These are phyloP conservation scores for Ceratobasidium sp. DNA, from an alignment of 1,284 basidiomycete genomes.

Conservation along the genomic window DNA sequence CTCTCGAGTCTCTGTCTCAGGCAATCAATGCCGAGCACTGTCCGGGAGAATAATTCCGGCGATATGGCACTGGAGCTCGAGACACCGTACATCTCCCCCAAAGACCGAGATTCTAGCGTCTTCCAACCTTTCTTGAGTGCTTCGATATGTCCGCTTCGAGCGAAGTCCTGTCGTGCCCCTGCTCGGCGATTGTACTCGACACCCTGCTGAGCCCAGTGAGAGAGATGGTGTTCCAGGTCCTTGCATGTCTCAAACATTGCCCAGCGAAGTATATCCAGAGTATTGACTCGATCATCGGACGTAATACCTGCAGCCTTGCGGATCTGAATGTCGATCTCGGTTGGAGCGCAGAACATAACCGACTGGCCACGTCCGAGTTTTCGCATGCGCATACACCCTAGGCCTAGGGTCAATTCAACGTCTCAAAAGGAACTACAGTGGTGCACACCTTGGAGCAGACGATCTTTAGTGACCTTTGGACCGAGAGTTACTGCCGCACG, in stretches of 20 bases:
- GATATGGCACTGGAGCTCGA: too few species aligned
- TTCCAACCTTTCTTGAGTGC: slow-evolving; percentile 52
- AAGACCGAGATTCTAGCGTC: slow-evolving; percentile 54
- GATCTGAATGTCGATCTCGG: slow-evolving; percentile 57
- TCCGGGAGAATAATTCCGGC: neutral
- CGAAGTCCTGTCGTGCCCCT: slow-evolving; percentile 46
- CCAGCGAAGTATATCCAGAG: slow-evolving; percentile 38
- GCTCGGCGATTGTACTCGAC: slow-evolving; percentile 54
- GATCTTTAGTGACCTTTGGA: slow-evolving; percentile 62
- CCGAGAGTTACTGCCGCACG: slow-evolving; percentile 63
- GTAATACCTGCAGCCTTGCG: slow-evolving; percentile 46
- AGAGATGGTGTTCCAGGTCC: slow-evolving; percentile 19
- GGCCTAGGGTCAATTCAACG: neutral
- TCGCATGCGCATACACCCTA: slow-evolving; percentile 62
- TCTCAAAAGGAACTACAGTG: neutral
- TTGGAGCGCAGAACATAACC: slow-evolving; percentile 61
- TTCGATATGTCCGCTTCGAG: neutral
- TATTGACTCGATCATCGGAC: neutral
- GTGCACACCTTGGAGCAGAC: slow-evolving; percentile 59
- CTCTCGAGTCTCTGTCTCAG: slow-evolving; percentile 47
- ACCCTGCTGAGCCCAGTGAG: slow-evolving; percentile 55
- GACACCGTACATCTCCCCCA: slow-evolving; percentile 55
- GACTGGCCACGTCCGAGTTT: slow-evolving; percentile 60
- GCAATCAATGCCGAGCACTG: neutral
- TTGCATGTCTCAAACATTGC: slow-evolving; percentile 40